Evolutionary conservation across 2,329 filamentous ascomycete genomes (phyloP).

Genomic region (Xenoacremonium recifei): DNA sequence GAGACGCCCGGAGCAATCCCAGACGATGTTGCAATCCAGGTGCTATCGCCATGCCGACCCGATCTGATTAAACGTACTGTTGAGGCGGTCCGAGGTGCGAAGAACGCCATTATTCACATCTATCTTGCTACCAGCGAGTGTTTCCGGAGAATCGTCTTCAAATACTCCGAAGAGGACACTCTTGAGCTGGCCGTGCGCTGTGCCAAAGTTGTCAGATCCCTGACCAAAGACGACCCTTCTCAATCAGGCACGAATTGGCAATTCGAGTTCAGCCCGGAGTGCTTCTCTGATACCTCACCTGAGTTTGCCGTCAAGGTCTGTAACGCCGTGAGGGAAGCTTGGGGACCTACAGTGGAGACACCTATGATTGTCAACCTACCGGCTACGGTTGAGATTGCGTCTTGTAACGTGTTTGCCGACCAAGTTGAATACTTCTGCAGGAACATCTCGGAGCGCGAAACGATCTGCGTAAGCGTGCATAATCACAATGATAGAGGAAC

Average conservation of each 20-base stretch:
- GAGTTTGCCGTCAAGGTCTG: slow-evolving; percentile 84
- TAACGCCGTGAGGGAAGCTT: slow-evolving; percentile 90
- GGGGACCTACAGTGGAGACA: slow-evolving; percentile 76
- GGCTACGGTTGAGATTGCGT: slow-evolving; percentile 92
- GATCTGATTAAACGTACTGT: slow-evolving; percentile 90
- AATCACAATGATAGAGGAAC: slow-evolving; percentile 94
- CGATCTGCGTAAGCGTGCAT: slow-evolving; percentile 85
- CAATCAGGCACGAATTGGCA: slow-evolving; percentile 64
- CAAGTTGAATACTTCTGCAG: slow-evolving; percentile 95
- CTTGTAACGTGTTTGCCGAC: slow-evolving; percentile 93
- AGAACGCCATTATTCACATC: slow-evolving; percentile 92
- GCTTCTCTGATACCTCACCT: slow-evolving; percentile 85
- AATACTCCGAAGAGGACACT: slow-evolving; percentile 78
- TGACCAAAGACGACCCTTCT: slow-evolving; percentile 77
- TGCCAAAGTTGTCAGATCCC: slow-evolving; percentile 79
- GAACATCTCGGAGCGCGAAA: slow-evolving; percentile 80
- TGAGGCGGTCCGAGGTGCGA: slow-evolving; percentile 81
- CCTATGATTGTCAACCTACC: slow-evolving; percentile 97
- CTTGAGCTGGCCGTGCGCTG: slow-evolving; percentile 81
- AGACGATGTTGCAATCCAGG: slow-evolving; percentile 86
- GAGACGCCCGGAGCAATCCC: slow-evolving; percentile 42
- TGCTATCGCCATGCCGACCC: slow-evolving; percentile 86
- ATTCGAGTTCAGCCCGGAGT: slow-evolving; percentile 83
- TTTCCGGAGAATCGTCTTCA: slow-evolving; percentile 89
- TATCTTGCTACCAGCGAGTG: slow-evolving; percentile 96